Conservation (phyloP, 495 filamentous ascomycete genomes). For the Aspergillus hancockii region DNA sequence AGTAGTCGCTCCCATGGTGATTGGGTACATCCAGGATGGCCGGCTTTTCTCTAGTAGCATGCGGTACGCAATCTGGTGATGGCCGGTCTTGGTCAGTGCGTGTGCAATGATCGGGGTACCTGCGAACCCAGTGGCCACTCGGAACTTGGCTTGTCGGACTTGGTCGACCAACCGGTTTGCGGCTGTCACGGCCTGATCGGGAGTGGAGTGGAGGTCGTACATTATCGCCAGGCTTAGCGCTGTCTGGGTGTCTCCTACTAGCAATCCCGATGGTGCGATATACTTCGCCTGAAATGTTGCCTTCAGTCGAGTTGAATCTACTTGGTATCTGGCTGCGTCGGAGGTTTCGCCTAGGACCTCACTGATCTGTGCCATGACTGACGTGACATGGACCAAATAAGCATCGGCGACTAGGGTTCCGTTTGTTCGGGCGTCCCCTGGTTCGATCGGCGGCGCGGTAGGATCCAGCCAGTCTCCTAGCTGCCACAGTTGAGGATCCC, state of each 20-base stretch:
- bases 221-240: slow-evolving; percentile 45
- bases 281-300: slow-evolving; percentile 44
- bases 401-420: slow-evolving; percentile 50
- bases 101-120: slow-evolving; percentile 53
- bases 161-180: slow-evolving; percentile 34
- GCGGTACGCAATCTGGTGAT: slow-evolving; percentile 34
- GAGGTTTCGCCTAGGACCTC: slow-evolving; percentile 26
- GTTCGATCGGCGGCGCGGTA: slow-evolving; percentile 42
- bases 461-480: slow-evolving; percentile 59
- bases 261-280: slow-evolving; percentile 38
- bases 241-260: slow-evolving; percentile 52
- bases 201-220: slow-evolving; percentile 41
- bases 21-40: slow-evolving; percentile 55
- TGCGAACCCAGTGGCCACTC: slow-evolving; percentile 55
- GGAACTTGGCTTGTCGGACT: slow-evolving; percentile 41
- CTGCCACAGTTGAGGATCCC: slow-evolving; percentile 41
- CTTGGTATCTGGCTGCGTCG: slow-evolving; percentile 29
- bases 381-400: slow-evolving; percentile 52
- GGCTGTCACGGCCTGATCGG: slow-evolving; percentile 33
- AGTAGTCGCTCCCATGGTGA: slow-evolving; percentile 54
- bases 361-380: slow-evolving; percentile 29
- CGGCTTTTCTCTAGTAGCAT: slow-evolving; percentile 43
- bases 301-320: slow-evolving; percentile 27
- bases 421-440: slow-evolving; percentile 44
- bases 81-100: slow-evolving; percentile 39